Base-by-base conservation (phyloP, 2,329 filamentous ascomycete genomes). In the Colletotrichum sp. region DNA sequence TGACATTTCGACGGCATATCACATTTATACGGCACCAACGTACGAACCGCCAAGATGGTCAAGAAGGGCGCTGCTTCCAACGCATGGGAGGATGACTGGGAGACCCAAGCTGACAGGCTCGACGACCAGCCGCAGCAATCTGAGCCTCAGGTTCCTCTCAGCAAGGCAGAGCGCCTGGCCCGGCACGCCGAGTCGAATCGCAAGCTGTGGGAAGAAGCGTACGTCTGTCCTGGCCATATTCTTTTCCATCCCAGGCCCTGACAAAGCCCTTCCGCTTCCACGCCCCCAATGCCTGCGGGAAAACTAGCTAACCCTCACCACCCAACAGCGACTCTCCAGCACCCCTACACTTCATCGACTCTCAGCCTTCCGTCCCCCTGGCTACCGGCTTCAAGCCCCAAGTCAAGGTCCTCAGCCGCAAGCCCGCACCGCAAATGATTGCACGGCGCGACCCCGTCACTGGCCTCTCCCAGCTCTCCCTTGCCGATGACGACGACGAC, bases 41-140 rank as follows among this genome's bases (percentile, higher is more conserved):
- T 16, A 62, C 36, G 26, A 21, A 21, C 39, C 52, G 18, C 78
- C 80, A 87, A 85, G 83, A 89, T 88, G 88, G 80, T 82, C 79
- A 87, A 87, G 86, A 86, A 83, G 86, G 88, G 80, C 64, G 85
- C 84, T 26, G 84, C 94, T 75, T 93, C 94, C 49, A 92, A 96
- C 83, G 96, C 95, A 24, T 98, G 96, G 96, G 95, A 96, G 39
- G 90, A 98, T 80, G 95, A 98, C 82, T 99, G 96, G 96, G 95
- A 96, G 83, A 86, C 88, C 8, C 90, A 94, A 82, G 95, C 94
- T 73, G 95, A 98, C 83, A 89, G 83, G 74, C 82, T 84, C 64
- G 81, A 82, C 44, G 83, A 85, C 77, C 86, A 86, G 69, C 79
- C 84, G n/a, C 81, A 84, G 36, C 79, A 80, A 71, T 80, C 81